These are phyloP conservation scores for Phaeodactylum tricornutum DNA, from an alignment of 108 stramenopile genomes.

Conservation along the genomic window DNA sequence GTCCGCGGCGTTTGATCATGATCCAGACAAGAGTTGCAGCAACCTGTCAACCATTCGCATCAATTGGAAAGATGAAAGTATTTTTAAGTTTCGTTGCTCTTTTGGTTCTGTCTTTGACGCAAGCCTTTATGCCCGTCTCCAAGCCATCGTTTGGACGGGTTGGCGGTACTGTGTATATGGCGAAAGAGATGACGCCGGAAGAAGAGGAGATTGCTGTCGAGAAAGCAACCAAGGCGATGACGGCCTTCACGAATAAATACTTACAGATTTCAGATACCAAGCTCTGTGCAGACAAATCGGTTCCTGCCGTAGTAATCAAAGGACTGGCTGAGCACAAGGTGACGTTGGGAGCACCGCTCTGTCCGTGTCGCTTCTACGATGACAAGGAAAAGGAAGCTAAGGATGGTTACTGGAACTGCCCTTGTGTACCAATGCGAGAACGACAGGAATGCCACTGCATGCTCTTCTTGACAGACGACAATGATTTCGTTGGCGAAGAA, in stretches of 20 bases:
- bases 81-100: too few relatives aligned
- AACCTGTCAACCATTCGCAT: too few relatives aligned
- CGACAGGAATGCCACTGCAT: slow-evolving; percentile 85
- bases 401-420: slow-evolving; percentile 85
- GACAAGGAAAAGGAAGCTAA: slow-evolving; percentile 85
- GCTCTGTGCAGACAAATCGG: slow-evolving; percentile 55
- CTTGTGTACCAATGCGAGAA: slow-evolving; percentile 63
- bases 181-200: slow-evolving; percentile 6
- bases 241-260: slow-evolving; percentile 77
- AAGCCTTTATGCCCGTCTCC: too few relatives aligned
- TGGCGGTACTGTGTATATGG: too few relatives aligned
- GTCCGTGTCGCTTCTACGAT: slow-evolving; percentile 88
- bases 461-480: slow-evolving; percentile 82
- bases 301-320: slow-evolving; percentile 79
- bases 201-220: slow-evolving; percentile 16
- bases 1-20: too few relatives aligned
- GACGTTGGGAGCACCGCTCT: slow-evolving; percentile 72
- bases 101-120: too few relatives aligned
- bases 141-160: too few relatives aligned
- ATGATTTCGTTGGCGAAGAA: slow-evolving; percentile 59
- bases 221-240: slow-evolving; percentile 79
- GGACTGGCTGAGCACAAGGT: slow-evolving; percentile 88
- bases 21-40: too few relatives aligned
- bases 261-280: slow-evolving; percentile 57
- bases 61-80: too few relatives aligned